phyloP scores from a whole-genome alignment of 257 asterid genomes.

The Solanum verrucosum region DNA sequence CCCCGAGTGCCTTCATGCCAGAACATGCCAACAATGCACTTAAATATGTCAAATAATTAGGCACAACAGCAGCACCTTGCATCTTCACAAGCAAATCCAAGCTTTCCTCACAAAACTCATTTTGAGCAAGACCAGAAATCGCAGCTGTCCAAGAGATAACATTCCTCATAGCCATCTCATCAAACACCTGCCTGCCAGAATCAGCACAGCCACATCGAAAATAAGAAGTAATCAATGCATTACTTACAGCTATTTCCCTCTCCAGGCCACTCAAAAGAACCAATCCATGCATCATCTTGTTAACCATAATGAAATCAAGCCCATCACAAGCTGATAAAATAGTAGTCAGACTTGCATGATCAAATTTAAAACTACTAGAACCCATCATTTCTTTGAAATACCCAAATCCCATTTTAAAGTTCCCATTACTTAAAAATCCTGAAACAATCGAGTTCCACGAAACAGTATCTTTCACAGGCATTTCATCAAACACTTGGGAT shows the following conservation, averaged over 20 bases:
- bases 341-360: conserved; percentile 62
- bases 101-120: conserved; percentile 45
- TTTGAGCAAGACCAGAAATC: conserved; percentile 65
- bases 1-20: conserved; percentile 51
- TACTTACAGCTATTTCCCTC: conserved; percentile 52
- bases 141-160: conserved; percentile 87
- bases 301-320: conserved; percentile 17
- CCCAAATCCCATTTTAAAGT: conserved; percentile 34
- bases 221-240: conserved; percentile 60
- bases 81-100: conserved; percentile 53
- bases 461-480: conserved; percentile 59
- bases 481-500: conserved; percentile 57
- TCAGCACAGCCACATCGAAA: conserved; percentile 40
- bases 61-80: conserved; percentile 29
- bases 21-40: conserved; percentile 62
- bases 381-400: conserved; percentile 40
- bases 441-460: conserved; percentile 86
- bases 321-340: conserved; percentile 54
- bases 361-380: conserved; percentile 17
- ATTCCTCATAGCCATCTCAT: conserved; percentile 56
- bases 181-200: conserved; percentile 51
- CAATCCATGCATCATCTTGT: conserved; percentile 54
- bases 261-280: conserved; percentile 48
- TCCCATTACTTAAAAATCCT: conserved; percentile 45
- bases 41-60: conserved; percentile 62